Evolutionary conservation across 768 basidiomycete species (phyloP).

Genomic region (Cantharellus anzutake): DNA sequence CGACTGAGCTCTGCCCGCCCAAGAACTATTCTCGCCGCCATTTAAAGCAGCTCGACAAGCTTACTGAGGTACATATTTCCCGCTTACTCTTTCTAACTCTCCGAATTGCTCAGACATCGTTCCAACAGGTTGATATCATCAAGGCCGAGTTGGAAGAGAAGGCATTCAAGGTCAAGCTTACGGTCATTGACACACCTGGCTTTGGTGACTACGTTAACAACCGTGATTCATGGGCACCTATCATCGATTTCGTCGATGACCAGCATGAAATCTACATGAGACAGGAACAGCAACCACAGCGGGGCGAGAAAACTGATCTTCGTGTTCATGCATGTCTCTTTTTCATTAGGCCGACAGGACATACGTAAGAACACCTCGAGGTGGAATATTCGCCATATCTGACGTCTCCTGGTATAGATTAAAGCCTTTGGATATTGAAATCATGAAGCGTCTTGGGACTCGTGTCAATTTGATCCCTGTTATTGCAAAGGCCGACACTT

Average conservation of each 20-base stretch:
- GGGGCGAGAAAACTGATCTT: conserved; percentile 84
- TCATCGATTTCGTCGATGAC: conserved; percentile 96
- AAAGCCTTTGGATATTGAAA: conserved; percentile 96
- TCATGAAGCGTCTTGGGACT: conserved; percentile 98
- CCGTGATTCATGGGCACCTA: conserved; percentile 94
- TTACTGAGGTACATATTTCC: conserved; percentile 42
- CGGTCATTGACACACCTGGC: conserved; percentile 96
- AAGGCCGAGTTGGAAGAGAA: conserved; percentile 99
- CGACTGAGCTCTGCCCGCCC: conserved; percentile 79
- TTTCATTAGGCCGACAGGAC: conserved; percentile 90
- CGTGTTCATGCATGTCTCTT: conserved; percentile 93
- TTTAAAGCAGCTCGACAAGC: conserved; percentile 94
- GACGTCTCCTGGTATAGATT: conserved; percentile 28
- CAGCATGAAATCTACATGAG: conserved; percentile 92
- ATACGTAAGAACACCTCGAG: conserved; percentile 46
- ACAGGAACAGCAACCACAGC: conserved; percentile 97
- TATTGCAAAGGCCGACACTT: conserved; percentile 91
- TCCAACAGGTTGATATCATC: conserved; percentile 64
- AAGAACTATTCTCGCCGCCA: conserved; percentile 84
- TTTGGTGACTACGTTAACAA: conserved; percentile 99
- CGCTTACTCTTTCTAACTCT: not conserved
- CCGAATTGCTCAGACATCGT: not conserved
- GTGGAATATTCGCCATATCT: conserved; percentile 5
- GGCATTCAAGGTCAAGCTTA: conserved; percentile 98
- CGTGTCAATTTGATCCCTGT: conserved; percentile 97